These are phyloP conservation scores for Elaeis oleifera DNA, from an alignment of 202 grass and related monocot species.

Conservation along the genomic window DNA sequence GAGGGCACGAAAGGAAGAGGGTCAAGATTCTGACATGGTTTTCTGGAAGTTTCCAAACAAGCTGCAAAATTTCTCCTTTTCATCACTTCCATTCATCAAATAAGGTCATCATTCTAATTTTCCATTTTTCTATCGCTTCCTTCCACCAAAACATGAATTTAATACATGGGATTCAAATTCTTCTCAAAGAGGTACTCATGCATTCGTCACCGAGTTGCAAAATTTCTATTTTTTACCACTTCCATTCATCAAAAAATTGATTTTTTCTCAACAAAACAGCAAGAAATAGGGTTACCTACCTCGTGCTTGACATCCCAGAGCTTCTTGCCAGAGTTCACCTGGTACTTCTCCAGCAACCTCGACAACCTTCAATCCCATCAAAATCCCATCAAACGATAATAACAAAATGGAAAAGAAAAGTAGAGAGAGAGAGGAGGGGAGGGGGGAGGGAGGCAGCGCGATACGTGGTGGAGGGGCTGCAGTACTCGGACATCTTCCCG, in stretches of 20 bases:
- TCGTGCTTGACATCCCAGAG: constrained; percentile 84
- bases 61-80: too few relatives aligned
- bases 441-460: not conserved
- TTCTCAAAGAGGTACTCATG: not conserved
- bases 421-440: not conserved
- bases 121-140: not conserved
- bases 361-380: constrained; percentile 41
- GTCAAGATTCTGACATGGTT: too few relatives aligned
- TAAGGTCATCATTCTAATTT: too few relatives aligned
- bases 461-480: constrained; percentile 10
- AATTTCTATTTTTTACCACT: too few relatives aligned
- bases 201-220: too few relatives aligned
- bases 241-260: not conserved
- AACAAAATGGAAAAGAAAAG: not conserved
- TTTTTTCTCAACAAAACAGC: not conserved
- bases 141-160: not conserved
- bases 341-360: constrained; percentile 84
- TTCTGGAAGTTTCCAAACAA: too few relatives aligned
- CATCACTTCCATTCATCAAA: too few relatives aligned
- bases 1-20: too few relatives aligned
- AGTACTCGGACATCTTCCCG: constrained; percentile 26
- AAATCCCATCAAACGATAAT: not conserved
- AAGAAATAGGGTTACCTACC: constrained; percentile 27
- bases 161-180: not conserved
- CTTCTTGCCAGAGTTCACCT: constrained; percentile 67